These are phyloP conservation scores for Salix udensis DNA, from an alignment of 345 rosid genomes.

Conservation along the genomic window DNA sequence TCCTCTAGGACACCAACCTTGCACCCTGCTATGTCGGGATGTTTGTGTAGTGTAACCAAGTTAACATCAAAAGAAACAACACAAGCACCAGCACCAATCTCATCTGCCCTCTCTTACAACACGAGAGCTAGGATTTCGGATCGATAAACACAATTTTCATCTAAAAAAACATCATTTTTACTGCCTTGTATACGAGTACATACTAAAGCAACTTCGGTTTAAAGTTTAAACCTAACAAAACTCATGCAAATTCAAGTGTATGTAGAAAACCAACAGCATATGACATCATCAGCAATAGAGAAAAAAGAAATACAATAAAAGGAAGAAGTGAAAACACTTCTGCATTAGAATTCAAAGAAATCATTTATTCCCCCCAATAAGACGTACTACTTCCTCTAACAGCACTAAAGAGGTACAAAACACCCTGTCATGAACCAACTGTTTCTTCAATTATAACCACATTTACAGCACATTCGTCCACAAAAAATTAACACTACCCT, in stretches of 20 bases:
- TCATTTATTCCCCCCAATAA: background rate
- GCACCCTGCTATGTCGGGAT: background rate
- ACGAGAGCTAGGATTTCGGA: background rate
- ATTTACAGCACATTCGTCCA: background rate
- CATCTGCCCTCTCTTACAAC: background rate
- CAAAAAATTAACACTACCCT: background rate
- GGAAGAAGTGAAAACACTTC: background rate
- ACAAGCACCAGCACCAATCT: background rate
- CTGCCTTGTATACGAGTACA: background rate
- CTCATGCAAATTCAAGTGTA: background rate
- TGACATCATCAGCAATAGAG: background rate
- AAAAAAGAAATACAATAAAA: background rate
- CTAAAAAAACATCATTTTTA: background rate
- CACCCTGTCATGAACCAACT: background rate
- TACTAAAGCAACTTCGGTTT: background rate
- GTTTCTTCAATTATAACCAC: background rate
- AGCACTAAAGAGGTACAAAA: background rate
- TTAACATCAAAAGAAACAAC: background rate
- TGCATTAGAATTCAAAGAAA: background rate
- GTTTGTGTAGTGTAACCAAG: background rate
- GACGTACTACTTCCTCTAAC: background rate
- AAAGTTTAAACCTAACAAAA: background rate
- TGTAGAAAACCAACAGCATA: background rate
- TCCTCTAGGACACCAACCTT: background rate
- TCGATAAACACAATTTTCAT: background rate